These are phyloP conservation scores for Saccharomycopsis babjevae DNA, from an alignment of 805 yeast genomes.

Conservation along the genomic window DNA sequence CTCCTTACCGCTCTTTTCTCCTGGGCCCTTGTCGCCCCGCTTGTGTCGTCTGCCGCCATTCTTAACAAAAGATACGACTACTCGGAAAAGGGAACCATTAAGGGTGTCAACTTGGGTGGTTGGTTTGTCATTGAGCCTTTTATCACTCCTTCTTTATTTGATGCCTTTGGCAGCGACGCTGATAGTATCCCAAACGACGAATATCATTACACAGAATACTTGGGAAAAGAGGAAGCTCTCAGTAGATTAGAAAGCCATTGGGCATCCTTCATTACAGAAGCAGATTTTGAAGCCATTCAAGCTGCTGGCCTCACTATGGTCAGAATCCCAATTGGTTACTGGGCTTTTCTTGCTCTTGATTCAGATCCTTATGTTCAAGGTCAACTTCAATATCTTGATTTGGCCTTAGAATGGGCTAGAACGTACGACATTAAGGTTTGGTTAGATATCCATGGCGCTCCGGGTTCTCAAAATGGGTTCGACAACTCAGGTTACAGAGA, in stretches of 20 bases:
- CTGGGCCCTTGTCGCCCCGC: not conserved
- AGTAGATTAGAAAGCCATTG: slow-evolving; percentile 41
- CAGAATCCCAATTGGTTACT: slow-evolving; percentile 72
- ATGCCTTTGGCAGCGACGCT: slow-evolving; percentile 28
- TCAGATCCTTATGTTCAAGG: slow-evolving; percentile 59
- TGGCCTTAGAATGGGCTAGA: slow-evolving; percentile 60
- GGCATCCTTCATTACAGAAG: slow-evolving; percentile 47
- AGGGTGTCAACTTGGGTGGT: slow-evolving; percentile 55
- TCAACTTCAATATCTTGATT: slow-evolving; percentile 51
- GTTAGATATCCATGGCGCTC: slow-evolving; percentile 73
- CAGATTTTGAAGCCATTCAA: slow-evolving; percentile 43
- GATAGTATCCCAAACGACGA: slow-evolving; percentile 48
- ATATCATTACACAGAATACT: slow-evolving; percentile 37
- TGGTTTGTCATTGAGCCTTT: slow-evolving; percentile 67
- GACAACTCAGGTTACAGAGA: slow-evolving; percentile 68
- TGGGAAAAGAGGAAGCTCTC: slow-evolving; percentile 40
- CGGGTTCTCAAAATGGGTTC: slow-evolving; percentile 82
- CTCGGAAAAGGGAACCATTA: slow-evolving; percentile 13
- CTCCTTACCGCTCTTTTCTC: not conserved
- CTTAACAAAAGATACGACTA: slow-evolving; percentile 8
- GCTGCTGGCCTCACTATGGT: slow-evolving; percentile 54
- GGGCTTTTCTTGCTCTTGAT: slow-evolving; percentile 41
- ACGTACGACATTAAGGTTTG: slow-evolving; percentile 52
- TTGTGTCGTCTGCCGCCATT: not conserved
- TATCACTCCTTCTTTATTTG: slow-evolving; percentile 55